Percentiles rank a stretch among this genome's conserved stretches.
Evolutionary conservation across 148 eudicot genomes (phyloP).

Genomic region (Fagopyrum homotropicum): DNA sequence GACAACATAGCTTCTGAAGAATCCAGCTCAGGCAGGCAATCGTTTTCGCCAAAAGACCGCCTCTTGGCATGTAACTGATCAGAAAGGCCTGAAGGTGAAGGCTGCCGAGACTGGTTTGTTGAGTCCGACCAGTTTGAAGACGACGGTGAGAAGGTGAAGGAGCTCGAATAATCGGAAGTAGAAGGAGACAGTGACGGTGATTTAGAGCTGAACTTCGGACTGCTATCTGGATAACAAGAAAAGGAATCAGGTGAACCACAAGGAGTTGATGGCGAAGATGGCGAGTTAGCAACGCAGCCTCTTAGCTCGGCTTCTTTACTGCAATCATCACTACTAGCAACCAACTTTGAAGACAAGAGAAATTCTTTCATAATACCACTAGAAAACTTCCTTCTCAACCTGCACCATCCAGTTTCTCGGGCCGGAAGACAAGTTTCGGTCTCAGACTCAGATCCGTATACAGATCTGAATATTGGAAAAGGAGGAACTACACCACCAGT

Average conservation of each 20-base stretch:
- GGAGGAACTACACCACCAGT: conserved; percentile 73
- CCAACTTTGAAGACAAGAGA: conserved; percentile 19
- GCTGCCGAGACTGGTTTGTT: conserved; percentile 51
- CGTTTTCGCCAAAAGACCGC: conserved; percentile 19
- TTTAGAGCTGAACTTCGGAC: conserved; percentile 36
- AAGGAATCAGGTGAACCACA: conserved; percentile 59
- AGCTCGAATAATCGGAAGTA: conserved; percentile 58
- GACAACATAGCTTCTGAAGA: conserved; percentile 21
- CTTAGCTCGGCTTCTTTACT: conserved; percentile 6
- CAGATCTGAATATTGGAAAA: conserved; percentile 20
- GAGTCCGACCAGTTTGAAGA: conserved; percentile 87
- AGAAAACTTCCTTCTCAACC: conserved; percentile 51
- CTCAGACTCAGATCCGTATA: conserved; percentile 28
- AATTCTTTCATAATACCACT: conserved; percentile 61
- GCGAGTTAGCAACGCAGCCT: conserved; percentile 10
- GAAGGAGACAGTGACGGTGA: conserved; percentile 75
- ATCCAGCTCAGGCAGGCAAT: conserved; percentile 29
- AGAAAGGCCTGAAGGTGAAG: conserved; percentile 51
- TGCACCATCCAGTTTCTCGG: conserved; percentile 68
- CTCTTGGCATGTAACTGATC: conserved; percentile 27
- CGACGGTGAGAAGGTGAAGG: conserved; percentile 81
- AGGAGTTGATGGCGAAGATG: conserved; percentile 30
- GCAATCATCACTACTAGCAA: not conserved
- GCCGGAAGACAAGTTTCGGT: conserved; percentile 66
- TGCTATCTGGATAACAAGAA: conserved; percentile 32